Evolutionary conservation across 805 yeast species (phyloP).

Genomic region (Candida wancherniae): DNA sequence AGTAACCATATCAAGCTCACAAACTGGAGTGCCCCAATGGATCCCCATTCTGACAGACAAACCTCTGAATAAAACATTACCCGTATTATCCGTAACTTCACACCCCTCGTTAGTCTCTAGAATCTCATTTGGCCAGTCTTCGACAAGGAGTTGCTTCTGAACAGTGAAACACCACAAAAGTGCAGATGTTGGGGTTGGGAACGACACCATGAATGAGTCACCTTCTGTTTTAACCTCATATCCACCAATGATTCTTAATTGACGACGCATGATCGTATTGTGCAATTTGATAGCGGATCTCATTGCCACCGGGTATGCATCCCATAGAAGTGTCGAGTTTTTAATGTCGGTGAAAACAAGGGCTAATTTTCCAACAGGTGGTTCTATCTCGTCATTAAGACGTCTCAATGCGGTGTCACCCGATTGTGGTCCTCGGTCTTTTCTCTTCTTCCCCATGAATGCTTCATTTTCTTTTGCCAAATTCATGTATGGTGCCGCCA

Average conservation of each 20-base stretch:
- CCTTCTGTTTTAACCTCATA: constrained; percentile 99
- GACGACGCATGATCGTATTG: constrained; percentile 90
- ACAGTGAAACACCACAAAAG: constrained; percentile 92
- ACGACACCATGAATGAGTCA: constrained; percentile 97
- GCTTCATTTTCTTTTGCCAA: constrained; percentile 34
- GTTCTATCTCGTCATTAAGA: constrained; percentile 83
- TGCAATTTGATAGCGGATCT: constrained; percentile 94
- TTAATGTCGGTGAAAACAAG: constrained; percentile 97
- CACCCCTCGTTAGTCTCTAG: constrained; percentile 80
- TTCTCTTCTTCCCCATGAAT: constrained; percentile 32
- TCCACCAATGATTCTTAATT: constrained; percentile 88
- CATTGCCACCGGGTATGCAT: constrained; percentile 88
- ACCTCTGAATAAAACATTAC: constrained; percentile 70
- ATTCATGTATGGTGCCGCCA: constrained; percentile 32
- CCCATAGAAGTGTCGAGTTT: constrained; percentile 92
- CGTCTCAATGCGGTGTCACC: constrained; percentile 80
- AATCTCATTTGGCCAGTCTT: constrained; percentile 96
- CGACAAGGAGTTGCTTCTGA: constrained; percentile 72
- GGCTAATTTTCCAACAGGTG: constrained; percentile 92
- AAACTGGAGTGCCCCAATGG: constrained; percentile 97
- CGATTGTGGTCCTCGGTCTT: constrained; percentile 40
- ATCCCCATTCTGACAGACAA: constrained; percentile 96
- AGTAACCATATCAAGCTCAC: constrained; percentile 91
- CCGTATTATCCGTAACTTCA: constrained; percentile 63
- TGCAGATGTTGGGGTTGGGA: constrained; percentile 88